Base-by-base conservation (phyloP, 139 green algal genomes). In the Diplosphaera chodatii region DNA sequence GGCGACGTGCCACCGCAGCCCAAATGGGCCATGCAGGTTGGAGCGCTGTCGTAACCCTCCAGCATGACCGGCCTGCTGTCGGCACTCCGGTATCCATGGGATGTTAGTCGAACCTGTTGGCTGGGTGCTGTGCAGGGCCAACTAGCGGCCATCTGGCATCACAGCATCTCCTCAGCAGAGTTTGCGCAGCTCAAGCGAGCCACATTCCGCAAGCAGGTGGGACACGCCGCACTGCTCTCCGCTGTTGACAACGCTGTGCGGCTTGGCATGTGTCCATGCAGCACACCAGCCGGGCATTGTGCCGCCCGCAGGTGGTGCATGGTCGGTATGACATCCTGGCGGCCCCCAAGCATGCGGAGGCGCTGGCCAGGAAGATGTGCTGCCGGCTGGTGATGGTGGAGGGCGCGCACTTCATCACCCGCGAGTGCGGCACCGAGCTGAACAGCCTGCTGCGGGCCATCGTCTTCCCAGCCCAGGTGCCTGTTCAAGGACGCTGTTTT, bases 251-350 rank as follows among this genome's bases (percentile, higher is more conserved):
- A 48, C 37, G 37, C 10, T 48, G 37, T 10, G 37, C 10, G n/a
- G n/a, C n/a, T n/a, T n/a, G n/a, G n/a, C n/a, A n/a, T n/a, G n/a
- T n/a, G n/a, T n/a, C n/a, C n/a, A n/a, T n/a, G n/a, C n/a, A n/a
- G n/a, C n/a, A n/a, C n/a, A n/a, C n/a, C n/a, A n/a, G n/a, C n/a
- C n/a, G n/a, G n/a, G n/a, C n/a, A n/a, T n/a, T n/a, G 48, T n/a
- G 48, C 25, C 8, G 10, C 3, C 40, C 81, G 55, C 64, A 85
- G 63, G 74, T 89, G 18, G 72, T 89, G 1, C 84, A 89, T 66
- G 84, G 82, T 29, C 66, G 72, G 8, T 77, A 83, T 68, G 84
- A 89, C 75, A 67, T 82, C 6, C 62, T 89, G 63, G 84, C 84
- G 13, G 66, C 63, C 40, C 69, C 82, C 4, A 25, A 37, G 23